A percentile compares a stretch with the other conserved stretches of the same genome.
phyloP scores from a whole-genome alignment of 352 stramenopile genomes.

The Phytopythium oedochilum region DNA sequence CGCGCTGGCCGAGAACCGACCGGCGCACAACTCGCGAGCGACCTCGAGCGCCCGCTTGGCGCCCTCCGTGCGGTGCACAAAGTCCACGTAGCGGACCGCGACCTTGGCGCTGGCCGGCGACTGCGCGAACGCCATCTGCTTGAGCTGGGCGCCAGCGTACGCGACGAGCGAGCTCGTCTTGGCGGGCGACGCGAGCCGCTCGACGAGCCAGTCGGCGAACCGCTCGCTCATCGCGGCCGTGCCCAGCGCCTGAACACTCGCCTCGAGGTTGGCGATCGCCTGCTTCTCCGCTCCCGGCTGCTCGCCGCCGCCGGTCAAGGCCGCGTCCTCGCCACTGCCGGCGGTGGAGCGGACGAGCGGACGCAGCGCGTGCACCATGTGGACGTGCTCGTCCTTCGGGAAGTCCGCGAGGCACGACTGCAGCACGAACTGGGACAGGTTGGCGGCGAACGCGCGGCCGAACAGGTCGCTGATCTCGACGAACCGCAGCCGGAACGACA shows the following conservation, averaged over 20 bases:
- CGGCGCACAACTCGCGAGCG: slow-evolving; percentile 35
- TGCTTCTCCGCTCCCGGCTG: slow-evolving; percentile 36
- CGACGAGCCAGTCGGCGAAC: slow-evolving; percentile 63
- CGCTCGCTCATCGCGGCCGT: slow-evolving; percentile 53
- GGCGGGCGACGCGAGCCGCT: slow-evolving; percentile 32
- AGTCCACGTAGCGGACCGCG: slow-evolving; percentile 56
- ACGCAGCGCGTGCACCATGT: slow-evolving; percentile 46
- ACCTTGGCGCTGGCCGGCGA: slow-evolving; percentile 18
- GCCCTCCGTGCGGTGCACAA: slow-evolving; percentile 66
- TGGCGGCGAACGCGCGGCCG: slow-evolving; percentile 40
- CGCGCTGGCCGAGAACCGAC: slow-evolving; percentile 24
- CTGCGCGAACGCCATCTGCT: slow-evolving; percentile 32
- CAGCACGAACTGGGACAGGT: slow-evolving; percentile 71
- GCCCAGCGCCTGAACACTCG: slow-evolving; percentile 36
- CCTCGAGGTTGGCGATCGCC: slow-evolving; percentile 52
- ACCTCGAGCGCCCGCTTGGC: slow-evolving; percentile 36
- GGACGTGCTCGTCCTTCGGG: slow-evolving; percentile 43
- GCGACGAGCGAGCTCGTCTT: slow-evolving; percentile 45
- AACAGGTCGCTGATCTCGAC: slow-evolving; percentile 78
- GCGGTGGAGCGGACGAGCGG: slow-evolving; percentile 20
- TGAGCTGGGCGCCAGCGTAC: slow-evolving; percentile 51
- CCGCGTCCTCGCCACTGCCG: slow-evolving; percentile 8
- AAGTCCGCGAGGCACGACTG: slow-evolving; percentile 59
- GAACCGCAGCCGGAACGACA: slow-evolving; percentile 73
- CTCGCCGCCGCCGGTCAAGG: slow-evolving; percentile 21